Base-by-base conservation (phyloP, 169 alveolate genomes). In the Eimeria tenella region DNA sequence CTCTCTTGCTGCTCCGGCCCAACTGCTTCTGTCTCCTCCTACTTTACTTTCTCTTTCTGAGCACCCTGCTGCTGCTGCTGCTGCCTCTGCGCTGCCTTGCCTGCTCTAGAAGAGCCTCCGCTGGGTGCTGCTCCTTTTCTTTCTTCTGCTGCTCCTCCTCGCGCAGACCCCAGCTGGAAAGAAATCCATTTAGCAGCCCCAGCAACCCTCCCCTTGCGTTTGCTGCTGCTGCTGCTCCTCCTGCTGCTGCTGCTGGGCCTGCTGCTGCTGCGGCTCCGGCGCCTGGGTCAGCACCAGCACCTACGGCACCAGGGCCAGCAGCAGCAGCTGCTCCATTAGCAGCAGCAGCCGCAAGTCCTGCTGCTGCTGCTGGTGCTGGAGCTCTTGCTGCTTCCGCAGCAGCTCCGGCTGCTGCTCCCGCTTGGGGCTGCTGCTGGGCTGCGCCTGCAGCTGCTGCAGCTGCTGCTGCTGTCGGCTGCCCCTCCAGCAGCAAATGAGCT, bases 401-500 rank as follows among this genome's bases (percentile, higher is more conserved):
- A 23, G 62, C 84, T 74, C 42, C 84, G 10, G 62, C 58, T 49
- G 53, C 84, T 23, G 62, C 58, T 74, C 60, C 62, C 4, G 60
- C 84, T 49, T 50, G 42, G 8, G 84, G 60, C 58, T 74, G n/a
- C 60, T 8, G 84, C 62, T 49, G 15, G n/a, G 10, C 19, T 55
- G n/a, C 84, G 11, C 13, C 42, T 68, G 79, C 79, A 17, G 79
- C 19, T 62, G 86, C n/a, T 60, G 63, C 70, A 90, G 91, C 11
- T 81, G 94, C 60, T 77, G 90, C 73, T 11, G 71, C 50, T 11
- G 95, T 90, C 5, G 73, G 50, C 62, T 83, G 93, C 6, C 94
- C 96, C 31, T 93, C 96, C 50, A 95, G 82, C 50, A 90, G 90
- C 63, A 95, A 53, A 77, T 82, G 91, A 23, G 96, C 96, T 42